Base-by-base conservation (phyloP, 2,329 filamentous ascomycete species). In the Sphaceloma murrayae region DNA sequence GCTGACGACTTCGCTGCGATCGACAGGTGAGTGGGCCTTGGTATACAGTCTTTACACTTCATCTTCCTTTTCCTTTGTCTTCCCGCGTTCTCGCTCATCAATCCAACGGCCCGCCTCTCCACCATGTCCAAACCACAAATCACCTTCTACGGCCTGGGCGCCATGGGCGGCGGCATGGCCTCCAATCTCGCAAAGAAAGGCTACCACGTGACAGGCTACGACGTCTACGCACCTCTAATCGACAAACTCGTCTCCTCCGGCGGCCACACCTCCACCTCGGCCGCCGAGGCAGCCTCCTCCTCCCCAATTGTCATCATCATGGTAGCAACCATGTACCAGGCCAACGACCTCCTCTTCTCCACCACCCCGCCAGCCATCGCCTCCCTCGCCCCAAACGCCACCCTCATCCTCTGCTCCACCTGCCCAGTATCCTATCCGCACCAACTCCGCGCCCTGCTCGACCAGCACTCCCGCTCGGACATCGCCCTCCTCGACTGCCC, bases 121-220 rank as follows among this genome's bases (percentile, higher is more conserved):
- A 40, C 26, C 33, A 47, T 40, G 27, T 36, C 46, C 19, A 73
- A 69, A 56, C 67, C 69, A 18, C 56, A 62, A 43, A 66, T 83
- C 44, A 73, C 76, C 51, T 85, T 85, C 62, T 78, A 82, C 51
- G 82, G 82, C 67, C 78, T 87, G 2, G 82, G 82, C 46, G 82
- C 82, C 62, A 86, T 86, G 82, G 82, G 82, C 57, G 82, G 85
- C 59, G 82, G 82, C 58, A 86, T 87, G 82, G 82, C 82, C 51
- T 82, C 75, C 48, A 73, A 85, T 57, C 73, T 87, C 34, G 67
- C 85, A 54, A 76, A 77, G 52, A 65, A 74, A 51, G 79, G 79
- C 47, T 83, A 80, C 60, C 49, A 65, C 18, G 80, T 86, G 17
- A 79, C 75, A 16, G 82, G 82, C 46, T 86, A 78, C 58, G 82